Evolutionary conservation across 2,329 filamentous ascomycete species (phyloP), one percentile per base, ranked within the genome.

Genomic region (Monilinia fructigena): DNA sequence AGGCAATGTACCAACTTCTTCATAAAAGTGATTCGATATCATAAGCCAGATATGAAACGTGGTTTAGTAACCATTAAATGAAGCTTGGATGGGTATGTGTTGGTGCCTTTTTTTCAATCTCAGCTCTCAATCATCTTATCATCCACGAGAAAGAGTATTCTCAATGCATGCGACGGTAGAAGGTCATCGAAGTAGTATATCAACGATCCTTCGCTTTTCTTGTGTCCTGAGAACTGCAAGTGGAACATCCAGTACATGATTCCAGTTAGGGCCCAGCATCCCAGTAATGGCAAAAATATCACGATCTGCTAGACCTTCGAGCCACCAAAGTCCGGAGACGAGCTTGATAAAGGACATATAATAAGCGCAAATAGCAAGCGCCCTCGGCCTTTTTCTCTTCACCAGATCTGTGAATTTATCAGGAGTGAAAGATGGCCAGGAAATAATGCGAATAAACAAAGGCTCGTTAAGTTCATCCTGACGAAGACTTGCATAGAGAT

Each of bases 401-500:
- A 62, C 69, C 38, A 66, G 55, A 26, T 63, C 50, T 31, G 47
- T 48, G 48, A 71, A 69, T 20, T 50, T 58, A 26, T 35, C 23
- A 2, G 66, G 53, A 3, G 66, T 31, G n/a, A 67, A 71, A 6
- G 72, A 72, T 14, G 69, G 70, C 70, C 72, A 75, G 1, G 71
- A 68, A 12, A 75, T 59, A 3, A 74, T 67, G 53, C 74, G 66
- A 40, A 75, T 67, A 10, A 55, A 72, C 4, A 75, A 64, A 6
- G 64, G 68, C 23, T 62, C 48, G 0, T 63, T 53, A 20, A 71
- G 60, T 23, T 73, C 74, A 60, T 72, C 72, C 58, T 72, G 68
- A 38, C 67, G 65, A 5, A 75, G 66, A 53, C 69, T 69, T n/a
- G 70, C 74, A 66, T 74, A 75, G 6, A 75, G 67, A 2, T 68